Conservation (phyloP, 805 yeast genomes). For the Lipomyces lipofer region DNA sequence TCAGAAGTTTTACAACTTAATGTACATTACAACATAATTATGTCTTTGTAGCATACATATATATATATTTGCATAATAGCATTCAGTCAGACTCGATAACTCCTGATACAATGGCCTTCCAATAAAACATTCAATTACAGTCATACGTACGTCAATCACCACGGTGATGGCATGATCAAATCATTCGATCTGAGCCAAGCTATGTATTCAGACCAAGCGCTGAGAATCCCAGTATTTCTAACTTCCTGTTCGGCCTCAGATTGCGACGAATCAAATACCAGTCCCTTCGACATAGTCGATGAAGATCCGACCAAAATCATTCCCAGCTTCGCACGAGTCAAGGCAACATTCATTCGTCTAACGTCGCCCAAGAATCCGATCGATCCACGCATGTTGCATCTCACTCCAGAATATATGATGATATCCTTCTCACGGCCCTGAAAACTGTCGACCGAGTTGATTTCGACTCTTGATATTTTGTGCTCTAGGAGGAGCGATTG, state of each 20-base stretch:
- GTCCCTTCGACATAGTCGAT: background rate
- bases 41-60: too few relatives aligned
- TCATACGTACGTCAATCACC: too few relatives aligned
- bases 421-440: slow-evolving; percentile 97
- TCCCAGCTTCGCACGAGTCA: slow-evolving; percentile 74
- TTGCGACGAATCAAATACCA: background rate
- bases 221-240: background rate
- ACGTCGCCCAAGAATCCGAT: slow-evolving; percentile 86
- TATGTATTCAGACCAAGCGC: background rate
- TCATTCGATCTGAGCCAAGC: background rate
- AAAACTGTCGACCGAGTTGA: slow-evolving; percentile 94
- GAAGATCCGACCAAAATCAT: background rate
- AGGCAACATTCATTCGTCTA: slow-evolving; percentile 95
- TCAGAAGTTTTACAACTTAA: too few relatives aligned
- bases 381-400: slow-evolving; percentile 58
- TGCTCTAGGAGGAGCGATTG: slow-evolving; percentile 18
- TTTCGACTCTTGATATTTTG: slow-evolving; percentile 63
- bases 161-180: background rate
- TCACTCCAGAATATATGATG: slow-evolving; percentile 67
- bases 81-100: too few relatives aligned
- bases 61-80: too few relatives aligned
- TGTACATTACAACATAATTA: too few relatives aligned
- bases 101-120: too few relatives aligned
- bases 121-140: too few relatives aligned
- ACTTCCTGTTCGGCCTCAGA: background rate